Evolutionary conservation across 2,329 filamentous ascomycete species (phyloP).

Genomic region (Colletotrichum sp.): DNA sequence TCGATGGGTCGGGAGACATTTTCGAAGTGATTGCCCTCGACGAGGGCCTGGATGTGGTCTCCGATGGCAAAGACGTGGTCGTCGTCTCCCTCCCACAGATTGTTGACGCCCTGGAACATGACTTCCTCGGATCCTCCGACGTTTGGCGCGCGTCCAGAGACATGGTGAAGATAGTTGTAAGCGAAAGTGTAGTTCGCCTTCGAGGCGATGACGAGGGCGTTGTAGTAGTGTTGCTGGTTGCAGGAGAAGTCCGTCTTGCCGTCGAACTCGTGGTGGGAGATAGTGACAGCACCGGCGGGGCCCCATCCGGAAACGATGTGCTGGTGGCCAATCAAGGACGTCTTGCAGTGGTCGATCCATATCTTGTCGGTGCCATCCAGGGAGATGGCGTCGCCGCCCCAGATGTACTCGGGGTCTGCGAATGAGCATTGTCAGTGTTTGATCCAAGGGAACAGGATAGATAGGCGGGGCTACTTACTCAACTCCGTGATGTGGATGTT

Average conservation of each 20-base stretch:
- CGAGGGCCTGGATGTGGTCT: not conserved
- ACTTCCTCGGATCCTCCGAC: not conserved
- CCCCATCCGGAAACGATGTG: not conserved
- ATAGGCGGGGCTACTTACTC: not conserved
- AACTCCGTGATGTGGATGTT: not conserved
- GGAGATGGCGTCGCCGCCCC: not conserved
- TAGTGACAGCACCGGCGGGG: not conserved
- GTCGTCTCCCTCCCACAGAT: not conserved
- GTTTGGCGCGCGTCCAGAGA: not conserved
- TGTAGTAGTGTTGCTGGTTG: slow-evolving; percentile 52
- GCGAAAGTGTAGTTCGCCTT: slow-evolving; percentile 44
- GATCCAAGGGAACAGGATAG: no score
- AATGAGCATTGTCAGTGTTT: not conserved
- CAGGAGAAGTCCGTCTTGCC: slow-evolving; percentile 47
- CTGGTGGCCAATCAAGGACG: not conserved
- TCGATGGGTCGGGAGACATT: slow-evolving; percentile 41
- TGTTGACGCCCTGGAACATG: not conserved
- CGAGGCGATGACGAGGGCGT: slow-evolving; percentile 41
- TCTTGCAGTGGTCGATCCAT: not conserved
- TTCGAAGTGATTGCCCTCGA: not conserved
- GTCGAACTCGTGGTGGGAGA: slow-evolving; percentile 47
- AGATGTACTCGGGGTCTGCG: not conserved
- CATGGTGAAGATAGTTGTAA: slow-evolving; percentile 48
- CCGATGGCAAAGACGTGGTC: not conserved
- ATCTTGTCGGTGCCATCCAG: not conserved